Percentiles rank a stretch among this genome's conserved stretches.
These are phyloP conservation scores for Eucalyptus albens DNA, from an alignment of 345 rosid species.

Conservation along the genomic window DNA sequence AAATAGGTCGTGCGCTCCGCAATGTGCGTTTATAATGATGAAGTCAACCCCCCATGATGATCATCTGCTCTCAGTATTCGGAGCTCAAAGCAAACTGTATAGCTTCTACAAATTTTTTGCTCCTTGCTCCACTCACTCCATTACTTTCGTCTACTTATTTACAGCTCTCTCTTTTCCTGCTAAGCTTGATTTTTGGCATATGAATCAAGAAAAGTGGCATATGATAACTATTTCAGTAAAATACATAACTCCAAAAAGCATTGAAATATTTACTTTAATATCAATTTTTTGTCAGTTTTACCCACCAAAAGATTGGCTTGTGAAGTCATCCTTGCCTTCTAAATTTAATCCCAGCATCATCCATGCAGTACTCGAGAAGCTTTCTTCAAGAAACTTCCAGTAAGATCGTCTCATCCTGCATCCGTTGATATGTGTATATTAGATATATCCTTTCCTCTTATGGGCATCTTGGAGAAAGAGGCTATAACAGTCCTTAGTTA, in stretches of 20 bases:
- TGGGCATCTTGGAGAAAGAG: neutral
- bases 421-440: neutral
- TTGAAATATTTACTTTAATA: neutral
- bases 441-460: neutral
- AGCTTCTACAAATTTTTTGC: too few relatives aligned
- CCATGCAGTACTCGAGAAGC: slow-evolving; percentile 41
- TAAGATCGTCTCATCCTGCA: slow-evolving; percentile 5
- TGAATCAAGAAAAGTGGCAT: neutral
- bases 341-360: slow-evolving; percentile 38
- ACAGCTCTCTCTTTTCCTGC: too few relatives aligned
- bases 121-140: too few relatives aligned
- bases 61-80: too few relatives aligned
- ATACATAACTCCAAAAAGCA: neutral
- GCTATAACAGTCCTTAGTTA: neutral
- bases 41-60: too few relatives aligned
- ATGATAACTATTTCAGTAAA: neutral
- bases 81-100: too few relatives aligned
- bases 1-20: too few relatives aligned
- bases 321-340: slow-evolving; percentile 55
- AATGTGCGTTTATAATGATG: too few relatives aligned
- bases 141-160: too few relatives aligned
- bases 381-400: slow-evolving; percentile 57
- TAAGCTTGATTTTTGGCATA: neutral
- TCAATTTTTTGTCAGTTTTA: slow-evolving; percentile 28
- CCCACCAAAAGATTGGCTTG: slow-evolving; percentile 76